Evolutionary conservation across 2,329 filamentous ascomycete genomes (phyloP).

Genomic region (Periconia macrospinosa): DNA sequence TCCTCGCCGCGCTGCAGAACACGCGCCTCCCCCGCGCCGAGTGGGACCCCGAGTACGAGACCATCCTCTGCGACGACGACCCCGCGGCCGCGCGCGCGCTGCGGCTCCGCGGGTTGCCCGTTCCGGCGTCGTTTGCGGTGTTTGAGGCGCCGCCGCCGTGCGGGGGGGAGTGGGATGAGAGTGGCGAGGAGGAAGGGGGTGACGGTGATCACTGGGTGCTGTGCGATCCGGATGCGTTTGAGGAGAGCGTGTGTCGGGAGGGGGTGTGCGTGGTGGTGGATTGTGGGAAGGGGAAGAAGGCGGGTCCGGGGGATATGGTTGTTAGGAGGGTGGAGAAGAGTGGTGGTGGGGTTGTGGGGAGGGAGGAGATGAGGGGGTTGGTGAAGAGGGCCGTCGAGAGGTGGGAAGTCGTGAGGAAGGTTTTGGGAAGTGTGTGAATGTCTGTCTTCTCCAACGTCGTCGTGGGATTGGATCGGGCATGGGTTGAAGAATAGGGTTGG

Average conservation of each 20-base stretch:
- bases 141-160: slow-evolving; percentile 60
- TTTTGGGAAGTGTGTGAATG: slow-evolving; percentile 7
- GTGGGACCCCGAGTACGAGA: slow-evolving; percentile 82
- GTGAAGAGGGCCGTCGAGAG: slow-evolving; percentile 63
- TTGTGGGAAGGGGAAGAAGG: slow-evolving; percentile 61
- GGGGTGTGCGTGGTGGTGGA: slow-evolving; percentile 83
- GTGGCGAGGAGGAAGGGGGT: slow-evolving; percentile 34
- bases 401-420: slow-evolving; percentile 61
- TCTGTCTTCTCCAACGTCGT: no score
- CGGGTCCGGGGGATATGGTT: slow-evolving; percentile 63
- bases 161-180: slow-evolving; percentile 50
- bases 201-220: slow-evolving; percentile 65
- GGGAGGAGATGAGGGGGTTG: slow-evolving; percentile 62
- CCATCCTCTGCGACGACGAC: slow-evolving; percentile 72
- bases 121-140: slow-evolving; percentile 77
- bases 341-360: slow-evolving; percentile 73
- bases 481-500: not conserved
- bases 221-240: slow-evolving; percentile 84
- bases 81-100: slow-evolving; percentile 59
- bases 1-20: slow-evolving; percentile 77
- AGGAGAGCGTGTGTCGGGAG: slow-evolving; percentile 84
- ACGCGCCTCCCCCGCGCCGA: slow-evolving; percentile 76
- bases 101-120: slow-evolving; percentile 66
- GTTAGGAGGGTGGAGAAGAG: slow-evolving; percentile 77
- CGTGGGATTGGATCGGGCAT: no score